These are phyloP conservation scores for Poa annua DNA, from an alignment of 176 grass and related monocot genomes.

Conservation along the genomic window DNA sequence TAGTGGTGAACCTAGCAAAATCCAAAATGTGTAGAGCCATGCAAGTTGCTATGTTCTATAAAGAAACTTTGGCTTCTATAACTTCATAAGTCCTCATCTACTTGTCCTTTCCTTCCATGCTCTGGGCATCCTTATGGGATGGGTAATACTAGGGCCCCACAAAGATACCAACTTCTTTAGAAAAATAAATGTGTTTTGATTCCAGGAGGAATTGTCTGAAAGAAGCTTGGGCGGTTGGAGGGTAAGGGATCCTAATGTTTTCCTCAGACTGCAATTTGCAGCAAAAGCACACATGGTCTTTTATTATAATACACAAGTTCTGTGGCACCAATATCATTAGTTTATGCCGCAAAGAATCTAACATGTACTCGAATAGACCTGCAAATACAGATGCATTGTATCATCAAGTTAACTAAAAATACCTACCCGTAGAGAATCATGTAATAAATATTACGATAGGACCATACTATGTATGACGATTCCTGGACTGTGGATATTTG, in stretches of 20 bases:
- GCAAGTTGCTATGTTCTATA: slow-evolving; percentile 56
- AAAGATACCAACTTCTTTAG: slow-evolving; percentile 50
- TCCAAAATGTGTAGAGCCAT: slow-evolving; percentile 47
- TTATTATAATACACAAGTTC: slow-evolving; percentile 48
- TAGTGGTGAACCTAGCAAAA: slow-evolving; percentile 50
- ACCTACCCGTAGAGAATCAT: background rate
- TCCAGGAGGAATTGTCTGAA: slow-evolving; percentile 53
- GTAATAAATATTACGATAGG: slow-evolving; percentile 10
- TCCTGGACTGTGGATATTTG: background rate
- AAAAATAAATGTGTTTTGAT: slow-evolving; percentile 44
- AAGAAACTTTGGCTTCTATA: slow-evolving; percentile 56
- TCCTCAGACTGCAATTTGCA: slow-evolving; percentile 51
- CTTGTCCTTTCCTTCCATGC: slow-evolving; percentile 54
- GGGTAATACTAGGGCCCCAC: slow-evolving; percentile 54
- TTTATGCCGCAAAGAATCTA: slow-evolving; percentile 48
- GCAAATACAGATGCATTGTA: slow-evolving; percentile 32
- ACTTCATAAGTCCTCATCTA: slow-evolving; percentile 61
- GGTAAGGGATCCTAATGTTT: slow-evolving; percentile 46
- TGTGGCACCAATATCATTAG: slow-evolving; percentile 35
- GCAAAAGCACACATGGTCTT: slow-evolving; percentile 58
- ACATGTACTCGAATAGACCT: slow-evolving; percentile 19
- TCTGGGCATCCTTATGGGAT: slow-evolving; percentile 58
- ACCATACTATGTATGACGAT: background rate
- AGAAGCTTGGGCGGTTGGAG: slow-evolving; percentile 48
- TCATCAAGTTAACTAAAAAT: slow-evolving; percentile 19